Evolutionary conservation across 129 eudicot species (phyloP).

Genomic region (Arctium minus): DNA sequence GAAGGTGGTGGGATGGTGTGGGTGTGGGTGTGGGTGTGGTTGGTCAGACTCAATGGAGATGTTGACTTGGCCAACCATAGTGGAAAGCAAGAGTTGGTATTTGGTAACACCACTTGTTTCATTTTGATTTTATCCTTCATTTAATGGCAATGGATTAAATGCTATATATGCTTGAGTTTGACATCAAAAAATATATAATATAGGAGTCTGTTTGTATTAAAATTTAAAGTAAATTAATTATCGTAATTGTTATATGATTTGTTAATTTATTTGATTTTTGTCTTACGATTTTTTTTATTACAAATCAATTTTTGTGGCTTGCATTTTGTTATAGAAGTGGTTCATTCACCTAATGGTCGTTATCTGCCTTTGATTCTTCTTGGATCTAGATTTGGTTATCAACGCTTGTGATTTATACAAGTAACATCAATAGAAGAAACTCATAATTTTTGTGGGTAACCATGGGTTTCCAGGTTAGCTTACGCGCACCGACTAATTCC

Average conservation of each 20-base stretch:
- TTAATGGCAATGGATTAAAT: background rate
- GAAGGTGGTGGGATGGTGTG: background rate
- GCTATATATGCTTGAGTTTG: background rate
- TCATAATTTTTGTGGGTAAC: too few relatives aligned
- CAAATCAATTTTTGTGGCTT: background rate
- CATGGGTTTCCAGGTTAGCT: too few relatives aligned
- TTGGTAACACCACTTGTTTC: background rate
- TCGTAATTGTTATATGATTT: background rate
- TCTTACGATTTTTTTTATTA: background rate
- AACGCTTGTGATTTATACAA: too few relatives aligned
- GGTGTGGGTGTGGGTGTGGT: background rate
- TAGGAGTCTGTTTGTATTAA: too few relatives aligned
- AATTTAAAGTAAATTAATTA: background rate
- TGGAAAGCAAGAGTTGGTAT: conserved; percentile 5
- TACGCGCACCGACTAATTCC: too few relatives aligned
- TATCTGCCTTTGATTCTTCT: too few relatives aligned
- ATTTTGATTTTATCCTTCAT: background rate
- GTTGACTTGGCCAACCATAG: conserved; percentile 15
- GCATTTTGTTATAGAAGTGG: background rate
- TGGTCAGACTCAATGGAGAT: conserved; percentile 1
- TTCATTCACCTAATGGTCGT: background rate
- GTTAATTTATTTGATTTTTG: background rate
- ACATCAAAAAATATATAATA: too few relatives aligned
- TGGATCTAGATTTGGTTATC: too few relatives aligned
- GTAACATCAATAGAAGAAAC: too few relatives aligned